Percentiles rank a stretch among this genome's conserved stretches.
phyloP scores from a whole-genome alignment of 192 early-diverging fungal genomes.

The Rhizoclosmatium sp. region DNA sequence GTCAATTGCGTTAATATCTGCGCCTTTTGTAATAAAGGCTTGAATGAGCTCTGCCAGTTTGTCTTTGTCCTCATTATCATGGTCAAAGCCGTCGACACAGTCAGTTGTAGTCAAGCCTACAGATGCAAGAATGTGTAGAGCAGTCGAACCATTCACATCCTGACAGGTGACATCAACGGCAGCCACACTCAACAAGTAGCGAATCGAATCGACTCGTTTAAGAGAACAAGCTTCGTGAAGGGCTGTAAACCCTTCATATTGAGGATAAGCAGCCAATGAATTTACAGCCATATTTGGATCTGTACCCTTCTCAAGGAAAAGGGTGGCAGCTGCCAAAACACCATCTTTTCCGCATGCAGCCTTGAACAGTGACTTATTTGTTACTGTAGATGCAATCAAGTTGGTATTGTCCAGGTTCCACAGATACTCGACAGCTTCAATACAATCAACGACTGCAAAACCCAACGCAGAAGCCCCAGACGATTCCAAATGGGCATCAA shows the following conservation, averaged over 20 bases:
- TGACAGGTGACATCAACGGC: not conserved
- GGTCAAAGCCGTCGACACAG: not conserved
- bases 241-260: constrained; percentile 9
- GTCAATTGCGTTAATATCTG: constrained; percentile 8
- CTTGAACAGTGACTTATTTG: not conserved
- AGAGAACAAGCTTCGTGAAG: not conserved
- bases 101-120: not conserved
- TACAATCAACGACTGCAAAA: not conserved
- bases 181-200: not conserved
- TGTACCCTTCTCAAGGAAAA: not conserved
- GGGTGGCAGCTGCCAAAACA: not conserved
- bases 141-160: constrained; percentile 5
- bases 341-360: not conserved
- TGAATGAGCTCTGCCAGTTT: not conserved
- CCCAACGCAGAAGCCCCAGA: not conserved
- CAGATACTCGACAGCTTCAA: not conserved
- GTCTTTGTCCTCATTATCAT: not conserved
- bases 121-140: constrained; percentile 13
- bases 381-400: not conserved
- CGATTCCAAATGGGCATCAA: not conserved
- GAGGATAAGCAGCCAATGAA: not conserved
- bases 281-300: not conserved
- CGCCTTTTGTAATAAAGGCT: not conserved
- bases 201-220: not conserved
- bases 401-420: not conserved